Evolutionary conservation across 192 early-diverging fungal genomes (phyloP).

Genomic region (Umbelopsis ramanniana): DNA sequence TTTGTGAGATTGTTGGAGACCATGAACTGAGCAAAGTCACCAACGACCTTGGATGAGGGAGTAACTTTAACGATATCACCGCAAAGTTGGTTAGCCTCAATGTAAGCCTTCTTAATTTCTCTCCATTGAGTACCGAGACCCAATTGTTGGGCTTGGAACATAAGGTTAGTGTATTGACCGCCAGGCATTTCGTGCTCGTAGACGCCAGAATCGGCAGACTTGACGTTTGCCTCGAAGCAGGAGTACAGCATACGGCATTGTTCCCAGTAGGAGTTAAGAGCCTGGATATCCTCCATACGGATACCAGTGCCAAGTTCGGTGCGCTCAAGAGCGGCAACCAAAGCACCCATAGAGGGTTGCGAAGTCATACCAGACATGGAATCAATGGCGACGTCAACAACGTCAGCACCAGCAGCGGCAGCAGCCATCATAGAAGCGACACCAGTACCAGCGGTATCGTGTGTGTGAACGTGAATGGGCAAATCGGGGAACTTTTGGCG

Average conservation of each 20-base stretch:
- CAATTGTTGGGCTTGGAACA: slow-evolving; percentile 96
- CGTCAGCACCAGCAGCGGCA: slow-evolving; percentile 91
- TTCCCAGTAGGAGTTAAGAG: slow-evolving; percentile 96
- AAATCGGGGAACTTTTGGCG: slow-evolving; percentile 85
- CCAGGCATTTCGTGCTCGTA: slow-evolving; percentile 98
- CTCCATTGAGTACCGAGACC: slow-evolving; percentile 94
- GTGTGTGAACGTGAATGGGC: slow-evolving; percentile 95
- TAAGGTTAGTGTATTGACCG: slow-evolving; percentile 97
- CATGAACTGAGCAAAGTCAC: slow-evolving; percentile 98
- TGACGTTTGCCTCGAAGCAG: slow-evolving; percentile 93
- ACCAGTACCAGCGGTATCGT: slow-evolving; percentile 97
- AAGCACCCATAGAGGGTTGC: slow-evolving; percentile 96
- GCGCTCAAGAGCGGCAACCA: slow-evolving; percentile 84
- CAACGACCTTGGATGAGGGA: slow-evolving; percentile 97
- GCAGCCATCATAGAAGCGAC: slow-evolving; percentile 94
- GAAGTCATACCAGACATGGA: slow-evolving; percentile 95
- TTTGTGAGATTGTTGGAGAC: slow-evolving; percentile 84
- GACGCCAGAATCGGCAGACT: slow-evolving; percentile 86
- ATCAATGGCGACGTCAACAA: slow-evolving; percentile 93
- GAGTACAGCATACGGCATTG: slow-evolving; percentile 95
- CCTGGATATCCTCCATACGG: slow-evolving; percentile 73
- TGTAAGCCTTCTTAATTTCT: slow-evolving; percentile 91
- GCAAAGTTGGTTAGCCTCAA: slow-evolving; percentile 87
- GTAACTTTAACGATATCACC: slow-evolving; percentile 99
- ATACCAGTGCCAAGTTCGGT: slow-evolving; percentile 87